These are phyloP conservation scores for Penstemon davidsonii DNA, from an alignment of 257 asterid species.

Conservation along the genomic window DNA sequence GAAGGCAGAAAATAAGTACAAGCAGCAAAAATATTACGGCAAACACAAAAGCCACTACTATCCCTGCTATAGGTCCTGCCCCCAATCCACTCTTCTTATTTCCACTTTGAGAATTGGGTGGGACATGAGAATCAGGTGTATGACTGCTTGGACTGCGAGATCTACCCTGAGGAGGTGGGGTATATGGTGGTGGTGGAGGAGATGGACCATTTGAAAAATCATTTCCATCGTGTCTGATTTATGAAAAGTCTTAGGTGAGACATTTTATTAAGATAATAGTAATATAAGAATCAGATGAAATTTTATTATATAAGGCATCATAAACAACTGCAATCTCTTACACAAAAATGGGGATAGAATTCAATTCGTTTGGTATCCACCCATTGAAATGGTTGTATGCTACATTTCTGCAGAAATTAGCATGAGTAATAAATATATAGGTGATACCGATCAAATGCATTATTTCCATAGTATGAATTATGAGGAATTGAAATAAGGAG, in stretches of 20 bases:
- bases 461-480: not conserved
- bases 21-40: conserved; percentile 49
- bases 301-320: conserved; percentile 7
- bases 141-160: conserved; percentile 43
- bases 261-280: conserved; percentile 19
- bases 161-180: conserved; percentile 88
- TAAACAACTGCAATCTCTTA: conserved; percentile 44
- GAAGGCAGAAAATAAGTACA: conserved; percentile 61
- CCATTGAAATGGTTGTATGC: conserved; percentile 88
- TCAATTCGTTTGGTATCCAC: conserved; percentile 85
- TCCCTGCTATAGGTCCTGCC: conserved; percentile 76
- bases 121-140: conserved; percentile 47
- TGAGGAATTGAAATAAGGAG: conserved; percentile 8
- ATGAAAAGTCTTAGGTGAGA: conserved; percentile 22
- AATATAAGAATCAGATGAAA: not conserved
- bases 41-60: conserved; percentile 66
- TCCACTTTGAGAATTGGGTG: conserved; percentile 38
- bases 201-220: conserved; percentile 82
- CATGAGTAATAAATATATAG: conserved; percentile 12
- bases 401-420: conserved; percentile 66
- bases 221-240: conserved; percentile 75
- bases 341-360: conserved; percentile 71
- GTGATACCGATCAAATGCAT: conserved; percentile 14
- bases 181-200: conserved; percentile 89
- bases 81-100: conserved; percentile 51